Evolutionary conservation across 805 yeast species (phyloP), one percentile per base, ranked within the genome.

Genomic region (Barnettozyma wickerhamii): DNA sequence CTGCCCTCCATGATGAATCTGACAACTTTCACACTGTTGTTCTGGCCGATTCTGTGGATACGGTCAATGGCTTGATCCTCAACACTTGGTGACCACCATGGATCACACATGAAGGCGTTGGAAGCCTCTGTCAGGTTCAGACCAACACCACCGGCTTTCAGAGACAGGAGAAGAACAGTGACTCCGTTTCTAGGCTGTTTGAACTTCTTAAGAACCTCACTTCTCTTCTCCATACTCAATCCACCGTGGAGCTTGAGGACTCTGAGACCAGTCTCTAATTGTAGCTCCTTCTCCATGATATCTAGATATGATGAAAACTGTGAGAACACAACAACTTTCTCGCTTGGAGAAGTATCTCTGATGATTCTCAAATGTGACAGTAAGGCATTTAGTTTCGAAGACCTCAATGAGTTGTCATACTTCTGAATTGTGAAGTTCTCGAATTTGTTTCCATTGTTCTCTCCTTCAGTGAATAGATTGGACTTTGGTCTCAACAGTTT

Each of bases 131-230:
- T 90, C 45, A 90, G 65, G 55, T 90, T 90, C 47, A 90, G 68
- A 0, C 97, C 97, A 10, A 89, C 96, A 7, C 97, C 97, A 19
- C 97, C 97, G 1, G 96, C 95, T 59, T 88, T 90, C 47, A 89
- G 64, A 7, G 95, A 84, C 15, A 90, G 58, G 18, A 90, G 64
- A 10, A 90, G 58, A 2, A 90, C 72, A 4, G 74, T 70, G 47
- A 50, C 29, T 15, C 40, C 55, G 18, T 64, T 57, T 21, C 56
- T 56, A n/a, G 55, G 48, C 4, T 43, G 36, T 20, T 64, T 64
- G 56, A 91, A 90, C 15, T 71, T 69, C 13, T 67, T 72, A 31
- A 91, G 61, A 0, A 85, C 75, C 15, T 60, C 63, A 19, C 79
- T 75, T 30, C 98, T 69, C 43, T 83, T 84, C 14, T 69, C 74